phyloP scores from a whole-genome alignment of 2,329 filamentous ascomycete species.

The Verticillium longisporum region DNA sequence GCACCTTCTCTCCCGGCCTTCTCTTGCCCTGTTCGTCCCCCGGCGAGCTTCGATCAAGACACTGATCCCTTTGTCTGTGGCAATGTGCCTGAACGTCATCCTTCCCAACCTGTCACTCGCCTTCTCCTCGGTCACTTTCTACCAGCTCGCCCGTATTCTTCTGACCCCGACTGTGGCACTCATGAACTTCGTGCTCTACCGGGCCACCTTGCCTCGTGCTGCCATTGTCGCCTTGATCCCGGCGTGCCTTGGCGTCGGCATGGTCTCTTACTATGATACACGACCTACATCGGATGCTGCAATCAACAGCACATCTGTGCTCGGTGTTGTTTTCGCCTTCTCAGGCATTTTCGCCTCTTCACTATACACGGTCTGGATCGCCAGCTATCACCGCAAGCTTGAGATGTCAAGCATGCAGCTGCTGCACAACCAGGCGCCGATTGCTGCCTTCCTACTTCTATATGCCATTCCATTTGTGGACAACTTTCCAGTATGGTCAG shows the following conservation, averaged over 20 bases:
- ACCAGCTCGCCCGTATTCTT: constrained; percentile 62
- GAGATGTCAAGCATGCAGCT: constrained; percentile 64
- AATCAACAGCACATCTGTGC: constrained; percentile 46
- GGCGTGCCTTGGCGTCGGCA: constrained; percentile 56
- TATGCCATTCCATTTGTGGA: constrained; percentile 62
- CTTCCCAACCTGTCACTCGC: constrained; percentile 62
- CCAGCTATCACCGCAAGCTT: constrained; percentile 57
- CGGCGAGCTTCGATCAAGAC: constrained; percentile 46
- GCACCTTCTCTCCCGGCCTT: constrained; percentile 52
- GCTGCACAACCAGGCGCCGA: constrained; percentile 60
- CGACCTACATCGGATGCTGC: constrained; percentile 36
- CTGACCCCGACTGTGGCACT: constrained; percentile 59
- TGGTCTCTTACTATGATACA: constrained; percentile 65
- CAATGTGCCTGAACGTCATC: constrained; percentile 65
- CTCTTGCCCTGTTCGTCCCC: constrained; percentile 51
- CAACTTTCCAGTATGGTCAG: constrained; percentile 49
- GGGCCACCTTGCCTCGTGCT: constrained; percentile 43
- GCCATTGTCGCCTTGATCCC: constrained; percentile 51
- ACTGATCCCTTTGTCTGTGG: constrained; percentile 57
- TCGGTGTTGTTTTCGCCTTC: constrained; percentile 61
- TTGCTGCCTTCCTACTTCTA: constrained; percentile 55
- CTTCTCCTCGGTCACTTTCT: constrained; percentile 62
- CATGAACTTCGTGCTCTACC: constrained; percentile 58
- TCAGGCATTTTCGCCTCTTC: constrained; percentile 57
- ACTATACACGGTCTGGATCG: constrained; percentile 64